These are phyloP conservation scores for Crotalaria pallida DNA, from an alignment of 306 rosid species.

Conservation along the genomic window DNA sequence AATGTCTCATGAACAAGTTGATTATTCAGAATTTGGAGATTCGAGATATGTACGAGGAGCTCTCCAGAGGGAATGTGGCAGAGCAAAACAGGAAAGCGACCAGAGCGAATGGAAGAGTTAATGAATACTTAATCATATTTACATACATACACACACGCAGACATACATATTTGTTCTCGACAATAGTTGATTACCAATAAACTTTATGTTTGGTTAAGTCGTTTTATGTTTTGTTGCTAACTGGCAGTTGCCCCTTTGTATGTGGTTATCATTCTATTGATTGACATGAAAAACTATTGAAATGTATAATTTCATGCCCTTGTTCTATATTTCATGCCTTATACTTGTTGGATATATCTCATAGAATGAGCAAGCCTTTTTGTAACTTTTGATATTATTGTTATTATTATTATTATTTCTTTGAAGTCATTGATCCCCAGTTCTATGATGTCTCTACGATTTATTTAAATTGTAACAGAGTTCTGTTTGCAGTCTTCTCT, in stretches of 20 bases:
- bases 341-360: neutral
- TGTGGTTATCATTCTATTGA: neutral
- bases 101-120: neutral
- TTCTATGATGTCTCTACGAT: neutral
- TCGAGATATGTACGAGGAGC: neutral
- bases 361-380: neutral
- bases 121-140: neutral
- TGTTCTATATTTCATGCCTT: neutral
- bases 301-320: neutral
- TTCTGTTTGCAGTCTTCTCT: slow-evolving; percentile 72
- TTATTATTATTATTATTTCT: neutral
- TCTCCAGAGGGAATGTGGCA: neutral
- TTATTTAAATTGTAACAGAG: slow-evolving; percentile 3
- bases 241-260: neutral
- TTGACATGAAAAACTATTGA: neutral
- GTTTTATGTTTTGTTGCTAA: neutral
- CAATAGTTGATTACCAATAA: neutral
- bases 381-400: neutral
- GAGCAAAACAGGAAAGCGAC: neutral
- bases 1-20: neutral
- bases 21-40: neutral
- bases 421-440: neutral
- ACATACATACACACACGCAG: too few species aligned
- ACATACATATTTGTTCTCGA: too few species aligned
- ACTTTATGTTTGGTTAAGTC: neutral